Evolutionary conservation across 768 basidiomycete species (phyloP).

Genomic region (Boletales sp.): DNA sequence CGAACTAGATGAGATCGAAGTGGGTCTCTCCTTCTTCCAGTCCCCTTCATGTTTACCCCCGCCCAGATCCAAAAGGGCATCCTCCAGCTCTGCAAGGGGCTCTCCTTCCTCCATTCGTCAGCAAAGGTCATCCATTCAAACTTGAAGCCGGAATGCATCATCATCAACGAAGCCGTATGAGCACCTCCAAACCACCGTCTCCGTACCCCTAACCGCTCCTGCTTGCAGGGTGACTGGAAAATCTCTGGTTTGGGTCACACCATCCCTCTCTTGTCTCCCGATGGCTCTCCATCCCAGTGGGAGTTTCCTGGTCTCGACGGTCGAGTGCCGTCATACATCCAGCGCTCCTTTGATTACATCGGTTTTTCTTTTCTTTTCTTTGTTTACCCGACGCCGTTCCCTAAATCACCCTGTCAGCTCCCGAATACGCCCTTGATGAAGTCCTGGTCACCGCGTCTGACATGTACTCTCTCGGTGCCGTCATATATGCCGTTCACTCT

Average conservation of each 20-base stretch:
- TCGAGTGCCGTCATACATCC: slow-evolving; percentile 72
- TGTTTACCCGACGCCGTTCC: neutral
- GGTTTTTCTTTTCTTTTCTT: slow-evolving; percentile 52
- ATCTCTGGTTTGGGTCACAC: slow-evolving; percentile 86
- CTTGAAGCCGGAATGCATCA: slow-evolving; percentile 78
- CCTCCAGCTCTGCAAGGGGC: slow-evolving; percentile 86
- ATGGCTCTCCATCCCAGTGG: slow-evolving; percentile 78
- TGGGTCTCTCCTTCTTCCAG: slow-evolving; percentile 29
- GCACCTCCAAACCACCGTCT: neutral
- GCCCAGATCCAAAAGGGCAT: slow-evolving; percentile 92
- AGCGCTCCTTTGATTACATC: slow-evolving; percentile 93
- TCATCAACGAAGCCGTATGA: slow-evolving; percentile 85
- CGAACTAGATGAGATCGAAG: slow-evolving; percentile 96
- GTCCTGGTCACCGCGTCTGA: slow-evolving; percentile 83
- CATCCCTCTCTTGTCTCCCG: slow-evolving; percentile 64
- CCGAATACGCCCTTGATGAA: slow-evolving; percentile 93
- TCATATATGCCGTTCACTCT: slow-evolving; percentile 89
- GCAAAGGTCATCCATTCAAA: slow-evolving; percentile 93
- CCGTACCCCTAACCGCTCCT: neutral
- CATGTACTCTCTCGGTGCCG: slow-evolving; percentile 88
- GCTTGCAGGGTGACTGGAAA: slow-evolving; percentile 92
- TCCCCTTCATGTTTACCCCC: slow-evolving; percentile 6
- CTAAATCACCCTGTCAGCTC: slow-evolving; percentile 49
- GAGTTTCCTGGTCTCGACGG: slow-evolving; percentile 89
- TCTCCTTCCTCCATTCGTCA: slow-evolving; percentile 87